Evolutionary conservation across 768 basidiomycete genomes (phyloP).

Genomic region (Agaricus blazei): DNA sequence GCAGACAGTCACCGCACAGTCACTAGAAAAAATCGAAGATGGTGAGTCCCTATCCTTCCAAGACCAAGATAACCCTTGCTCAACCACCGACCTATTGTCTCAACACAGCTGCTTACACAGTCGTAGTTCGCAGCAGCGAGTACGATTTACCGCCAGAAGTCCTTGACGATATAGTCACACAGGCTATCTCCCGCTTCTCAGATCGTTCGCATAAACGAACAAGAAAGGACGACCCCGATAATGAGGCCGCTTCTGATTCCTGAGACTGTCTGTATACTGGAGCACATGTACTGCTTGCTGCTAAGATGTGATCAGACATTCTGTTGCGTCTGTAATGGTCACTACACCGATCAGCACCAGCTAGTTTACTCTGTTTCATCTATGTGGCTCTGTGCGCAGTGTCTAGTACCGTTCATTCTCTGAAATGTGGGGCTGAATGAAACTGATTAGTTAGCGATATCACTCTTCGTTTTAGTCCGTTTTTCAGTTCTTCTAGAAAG

Average conservation of each 20-base stretch:
- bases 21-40: conserved; percentile 92
- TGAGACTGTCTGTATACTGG: too few species aligned
- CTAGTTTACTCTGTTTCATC: too few species aligned
- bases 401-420: too few species aligned
- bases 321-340: too few species aligned
- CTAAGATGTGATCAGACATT: too few species aligned
- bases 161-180: conserved; percentile 63
- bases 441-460: too few species aligned
- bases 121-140: conserved; percentile 68
- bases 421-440: too few species aligned
- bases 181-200: conserved; percentile 32
- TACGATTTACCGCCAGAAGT: conserved; percentile 64
- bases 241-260: conserved; percentile 8
- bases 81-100: conserved; percentile 7
- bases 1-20: conserved; percentile 78
- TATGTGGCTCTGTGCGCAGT: too few species aligned
- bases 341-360: too few species aligned
- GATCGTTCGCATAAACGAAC: conserved; percentile 7
- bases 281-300: too few species aligned
- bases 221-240: conserved; percentile 12
- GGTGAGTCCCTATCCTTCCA: conserved; percentile 41
- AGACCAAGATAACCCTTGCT: background rate
- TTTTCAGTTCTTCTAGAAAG: too few species aligned
- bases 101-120: conserved; percentile 61
- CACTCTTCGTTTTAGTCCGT: too few species aligned